Evolutionary conservation across 306 rosid genomes (phyloP).

Genomic region (Dalbergia cultrata): DNA sequence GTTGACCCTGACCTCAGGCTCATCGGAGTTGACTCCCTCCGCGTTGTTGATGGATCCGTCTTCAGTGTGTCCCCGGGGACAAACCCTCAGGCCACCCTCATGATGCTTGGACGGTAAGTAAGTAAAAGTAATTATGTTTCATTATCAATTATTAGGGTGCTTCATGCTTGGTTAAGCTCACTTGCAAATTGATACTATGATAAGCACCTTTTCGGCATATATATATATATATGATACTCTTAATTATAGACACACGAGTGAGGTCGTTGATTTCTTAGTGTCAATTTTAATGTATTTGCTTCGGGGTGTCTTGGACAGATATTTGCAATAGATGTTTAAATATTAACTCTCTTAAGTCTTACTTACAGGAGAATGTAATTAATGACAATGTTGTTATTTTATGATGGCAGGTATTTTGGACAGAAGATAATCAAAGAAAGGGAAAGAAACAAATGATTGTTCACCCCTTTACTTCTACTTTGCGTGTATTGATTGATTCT

Average conservation of each 20-base stretch:
- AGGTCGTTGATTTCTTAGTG: too few species aligned
- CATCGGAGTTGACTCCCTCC: slow-evolving; percentile 64
- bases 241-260: too few species aligned
- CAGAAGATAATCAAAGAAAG: slow-evolving; percentile 59
- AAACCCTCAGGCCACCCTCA: slow-evolving; percentile 91
- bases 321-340: too few species aligned
- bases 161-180: background rate
- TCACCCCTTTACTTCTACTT: background rate
- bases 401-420: slow-evolving; percentile 65
- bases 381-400: background rate
- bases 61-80: slow-evolving; percentile 87
- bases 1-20: slow-evolving; percentile 69
- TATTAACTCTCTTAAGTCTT: too few species aligned
- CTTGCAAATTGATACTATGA: too few species aligned
- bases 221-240: too few species aligned
- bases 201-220: background rate
- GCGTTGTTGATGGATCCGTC: slow-evolving; percentile 85
- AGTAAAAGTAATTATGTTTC: background rate
- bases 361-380: background rate
- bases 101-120: slow-evolving; percentile 87
- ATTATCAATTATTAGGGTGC: too few species aligned
- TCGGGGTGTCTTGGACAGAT: too few species aligned
- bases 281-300: too few species aligned
- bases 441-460: slow-evolving; percentile 30
- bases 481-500: background rate